Evolutionary conservation across 2,329 filamentous ascomycete genomes (phyloP).

Genomic region (Capronia americana): DNA sequence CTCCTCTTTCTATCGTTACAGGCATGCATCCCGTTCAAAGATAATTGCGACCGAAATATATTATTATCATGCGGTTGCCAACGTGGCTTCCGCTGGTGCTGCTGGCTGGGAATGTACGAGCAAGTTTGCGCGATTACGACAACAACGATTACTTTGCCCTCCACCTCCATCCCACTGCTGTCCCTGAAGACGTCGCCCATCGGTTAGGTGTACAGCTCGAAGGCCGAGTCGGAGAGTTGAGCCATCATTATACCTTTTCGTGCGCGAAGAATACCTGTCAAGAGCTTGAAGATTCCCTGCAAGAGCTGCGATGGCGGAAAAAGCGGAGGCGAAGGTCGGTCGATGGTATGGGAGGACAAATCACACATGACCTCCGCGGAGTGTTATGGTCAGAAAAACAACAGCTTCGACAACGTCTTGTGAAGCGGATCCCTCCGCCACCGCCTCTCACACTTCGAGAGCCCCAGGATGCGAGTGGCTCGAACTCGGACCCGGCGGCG

Average conservation of each 20-base stretch:
- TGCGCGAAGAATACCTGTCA: conserved; percentile 65
- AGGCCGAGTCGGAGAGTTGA: conserved; percentile 77
- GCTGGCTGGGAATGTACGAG: conserved; percentile 48
- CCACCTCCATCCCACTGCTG: conserved; percentile 71
- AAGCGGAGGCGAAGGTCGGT: conserved; percentile 23
- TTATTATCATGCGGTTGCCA: conserved; percentile 31
- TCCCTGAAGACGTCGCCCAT: conserved; percentile 72
- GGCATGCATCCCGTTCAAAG: conserved; percentile 24
- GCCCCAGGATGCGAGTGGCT: conserved; percentile 14
- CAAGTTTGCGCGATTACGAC: conserved; percentile 71
- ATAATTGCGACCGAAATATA: conserved; percentile 10
- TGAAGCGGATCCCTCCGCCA: conserved; percentile 61
- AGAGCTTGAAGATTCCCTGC: conserved; percentile 57
- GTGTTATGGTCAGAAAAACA: conserved; percentile 84
- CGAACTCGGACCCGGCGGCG: conserved; percentile 14
- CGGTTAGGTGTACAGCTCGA: conserved; percentile 79
- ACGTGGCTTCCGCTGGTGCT: conserved; percentile 58
- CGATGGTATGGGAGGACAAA: conserved; percentile 16
- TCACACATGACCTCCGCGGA: conserved; percentile 68
- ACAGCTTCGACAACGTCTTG: conserved; percentile 64
- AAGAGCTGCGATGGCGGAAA: conserved; percentile 60
- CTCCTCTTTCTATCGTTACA: neutral
- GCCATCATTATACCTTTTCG: conserved; percentile 84
- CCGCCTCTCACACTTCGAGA: conserved; percentile 38
- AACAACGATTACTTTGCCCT: conserved; percentile 92